Evolutionary conservation across 192 early-diverging fungal genomes (phyloP), one percentile per base, ranked within the genome.

Genomic region (Podochytrium sp.): DNA sequence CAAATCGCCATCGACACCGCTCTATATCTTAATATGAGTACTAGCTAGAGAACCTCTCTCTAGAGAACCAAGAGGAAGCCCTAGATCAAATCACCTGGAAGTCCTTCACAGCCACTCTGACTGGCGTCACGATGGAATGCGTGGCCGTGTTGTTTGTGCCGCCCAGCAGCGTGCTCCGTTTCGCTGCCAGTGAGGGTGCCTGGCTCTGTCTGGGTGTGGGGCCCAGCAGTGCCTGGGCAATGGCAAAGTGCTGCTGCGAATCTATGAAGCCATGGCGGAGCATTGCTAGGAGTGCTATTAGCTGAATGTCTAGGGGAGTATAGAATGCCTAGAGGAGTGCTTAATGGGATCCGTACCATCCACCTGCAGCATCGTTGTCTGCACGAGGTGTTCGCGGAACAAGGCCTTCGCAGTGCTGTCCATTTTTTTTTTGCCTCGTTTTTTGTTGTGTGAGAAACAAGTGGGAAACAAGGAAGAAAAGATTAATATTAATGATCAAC

Each of bases 1-100:
- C 5, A 75, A 39, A 58, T 75, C 74, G 16, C 74, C 74, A 27
- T 75, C 74, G 43, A 71, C 69, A n/a, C 69, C 69, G 43, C 29
- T 71, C 69, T 71, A 55, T 0, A 55, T n/a, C n/a, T n/a, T n/a
- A n/a, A n/a, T n/a, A n/a, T n/a, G n/a, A n/a, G n/a, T n/a, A n/a
- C n/a, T n/a, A n/a, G n/a, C n/a, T n/a, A n/a, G n/a, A n/a, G n/a
- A n/a, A n/a, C n/a, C n/a, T n/a, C n/a, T n/a, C n/a, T n/a, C n/a
- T n/a, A n/a, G n/a, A n/a, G n/a, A 55, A 25, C 52, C 20, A 55
- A 23, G 12, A 55, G 23, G 30, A 20, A 55, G 30, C 7, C 52
- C 25, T 10, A 23, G 30, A 47, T 20, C 20, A 55, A 25, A 20
- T 5, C 7, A 55, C 64, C 14, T 39, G 64, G 42, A 66, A 43